These are phyloP conservation scores for Glycine tomentella DNA, from an alignment of 306 rosid genomes.

Conservation along the genomic window DNA sequence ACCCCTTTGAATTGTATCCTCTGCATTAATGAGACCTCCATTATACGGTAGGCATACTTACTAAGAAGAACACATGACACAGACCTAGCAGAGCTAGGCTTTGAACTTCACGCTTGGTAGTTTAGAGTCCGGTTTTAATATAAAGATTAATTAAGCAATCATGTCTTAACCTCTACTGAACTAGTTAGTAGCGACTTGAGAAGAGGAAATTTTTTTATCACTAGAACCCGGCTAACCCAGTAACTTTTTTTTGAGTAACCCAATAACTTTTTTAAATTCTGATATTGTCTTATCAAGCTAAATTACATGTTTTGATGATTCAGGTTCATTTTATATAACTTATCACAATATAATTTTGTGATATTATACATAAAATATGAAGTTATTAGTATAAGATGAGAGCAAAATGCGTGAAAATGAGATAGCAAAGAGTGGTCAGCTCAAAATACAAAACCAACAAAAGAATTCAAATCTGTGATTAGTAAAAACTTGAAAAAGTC, in stretches of 20 bases:
- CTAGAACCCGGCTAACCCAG: neutral
- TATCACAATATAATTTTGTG: neutral
- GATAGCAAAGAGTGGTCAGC: neutral
- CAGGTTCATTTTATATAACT: neutral
- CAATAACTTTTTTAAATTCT: neutral
- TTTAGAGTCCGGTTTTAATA: neutral
- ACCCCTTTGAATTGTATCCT: neutral
- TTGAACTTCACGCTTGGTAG: neutral
- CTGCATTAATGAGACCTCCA: neutral
- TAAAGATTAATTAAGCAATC: neutral
- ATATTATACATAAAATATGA: neutral
- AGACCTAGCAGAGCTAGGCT: neutral
- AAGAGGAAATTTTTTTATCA: neutral
- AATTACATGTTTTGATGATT: neutral
- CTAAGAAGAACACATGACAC: neutral
- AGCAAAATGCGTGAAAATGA: neutral
- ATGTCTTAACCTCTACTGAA: no score
- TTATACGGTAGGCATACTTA: neutral
- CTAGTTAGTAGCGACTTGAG: neutral
- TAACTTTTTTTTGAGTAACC: neutral
- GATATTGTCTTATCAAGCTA: neutral
- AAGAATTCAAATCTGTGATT: neutral
- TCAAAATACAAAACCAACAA: neutral
- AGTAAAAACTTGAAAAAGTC: slow-evolving; percentile 4
- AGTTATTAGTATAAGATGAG: neutral